These are phyloP conservation scores for Mortierella alpina DNA, from an alignment of 192 early-diverging fungal species.

Conservation along the genomic window DNA sequence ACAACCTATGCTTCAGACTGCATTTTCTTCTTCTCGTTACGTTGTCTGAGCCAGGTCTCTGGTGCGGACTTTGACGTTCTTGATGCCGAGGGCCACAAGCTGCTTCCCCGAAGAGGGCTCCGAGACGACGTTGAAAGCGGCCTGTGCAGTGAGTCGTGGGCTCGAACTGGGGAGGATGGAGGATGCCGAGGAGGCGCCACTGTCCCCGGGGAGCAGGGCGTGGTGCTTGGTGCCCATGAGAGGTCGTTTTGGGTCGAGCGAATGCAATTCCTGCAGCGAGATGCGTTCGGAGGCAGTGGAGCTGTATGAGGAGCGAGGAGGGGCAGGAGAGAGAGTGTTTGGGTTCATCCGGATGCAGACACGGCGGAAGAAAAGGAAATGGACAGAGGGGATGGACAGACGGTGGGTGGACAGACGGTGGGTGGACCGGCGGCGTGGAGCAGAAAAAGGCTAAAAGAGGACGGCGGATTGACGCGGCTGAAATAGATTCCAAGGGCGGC, in stretches of 20 bases:
- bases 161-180: background rate
- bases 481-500: no score
- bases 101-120: slow-evolving; percentile 36
- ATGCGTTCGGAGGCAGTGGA: slow-evolving; percentile 21
- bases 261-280: slow-evolving; percentile 21
- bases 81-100: slow-evolving; percentile 43
- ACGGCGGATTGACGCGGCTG: no score
- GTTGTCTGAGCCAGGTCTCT: slow-evolving; percentile 46
- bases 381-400: background rate
- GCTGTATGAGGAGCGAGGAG: slow-evolving; percentile 10
- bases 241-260: slow-evolving; percentile 6
- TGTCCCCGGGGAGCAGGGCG: background rate
- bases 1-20: background rate
- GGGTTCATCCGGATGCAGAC: background rate
- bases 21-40: background rate
- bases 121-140: slow-evolving; percentile 35
- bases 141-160: slow-evolving; percentile 41
- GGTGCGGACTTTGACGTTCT: slow-evolving; percentile 39
- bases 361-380: background rate
- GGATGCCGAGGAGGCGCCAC: no score
- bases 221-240: slow-evolving; percentile 21
- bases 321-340: background rate
- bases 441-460: no score
- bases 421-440: no score
- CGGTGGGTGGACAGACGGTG: background rate